Evolutionary conservation across 2,329 filamentous ascomycete species (phyloP).

Genomic region (Ophiocordyceps unilateralis): DNA sequence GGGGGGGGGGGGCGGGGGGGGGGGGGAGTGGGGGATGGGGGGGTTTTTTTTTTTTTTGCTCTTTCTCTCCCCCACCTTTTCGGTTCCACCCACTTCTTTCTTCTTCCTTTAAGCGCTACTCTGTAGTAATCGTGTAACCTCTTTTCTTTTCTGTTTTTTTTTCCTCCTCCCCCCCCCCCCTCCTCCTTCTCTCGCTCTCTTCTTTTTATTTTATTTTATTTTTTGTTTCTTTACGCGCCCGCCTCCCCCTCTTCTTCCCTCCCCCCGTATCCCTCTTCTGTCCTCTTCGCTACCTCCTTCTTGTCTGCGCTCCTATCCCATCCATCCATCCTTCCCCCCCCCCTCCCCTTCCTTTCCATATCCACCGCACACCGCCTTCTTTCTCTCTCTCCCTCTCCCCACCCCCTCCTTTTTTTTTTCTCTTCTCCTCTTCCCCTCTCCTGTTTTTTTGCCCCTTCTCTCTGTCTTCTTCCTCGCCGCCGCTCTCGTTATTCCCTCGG

Average conservation of each 20-base stretch:
- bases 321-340: not conserved
- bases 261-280: not conserved
- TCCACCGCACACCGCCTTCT: not conserved
- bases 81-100: too few species aligned
- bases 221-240: too few species aligned
- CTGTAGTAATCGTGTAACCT: too few species aligned
- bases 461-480: constrained; percentile 11
- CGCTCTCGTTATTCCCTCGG: constrained; percentile 7
- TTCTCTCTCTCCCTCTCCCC: not conserved
- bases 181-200: too few species aligned
- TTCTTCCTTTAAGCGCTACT: too few species aligned
- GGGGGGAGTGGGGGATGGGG: not conserved
- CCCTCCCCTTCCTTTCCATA: not conserved
- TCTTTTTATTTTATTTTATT: too few species aligned
- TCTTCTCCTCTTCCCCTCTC: constrained; percentile 10
- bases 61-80: not conserved
- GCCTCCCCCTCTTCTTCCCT: not conserved
- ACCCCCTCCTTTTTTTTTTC: not conserved
- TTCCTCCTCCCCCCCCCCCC: too few species aligned
- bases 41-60: not conserved
- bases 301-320: not conserved
- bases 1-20: too few species aligned
- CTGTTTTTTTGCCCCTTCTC: constrained; percentile 6
- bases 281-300: not conserved
- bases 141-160: too few species aligned